phyloP scores from a whole-genome alignment of 208 protist genomes.

The Acanthamoeba royreba region DNA sequence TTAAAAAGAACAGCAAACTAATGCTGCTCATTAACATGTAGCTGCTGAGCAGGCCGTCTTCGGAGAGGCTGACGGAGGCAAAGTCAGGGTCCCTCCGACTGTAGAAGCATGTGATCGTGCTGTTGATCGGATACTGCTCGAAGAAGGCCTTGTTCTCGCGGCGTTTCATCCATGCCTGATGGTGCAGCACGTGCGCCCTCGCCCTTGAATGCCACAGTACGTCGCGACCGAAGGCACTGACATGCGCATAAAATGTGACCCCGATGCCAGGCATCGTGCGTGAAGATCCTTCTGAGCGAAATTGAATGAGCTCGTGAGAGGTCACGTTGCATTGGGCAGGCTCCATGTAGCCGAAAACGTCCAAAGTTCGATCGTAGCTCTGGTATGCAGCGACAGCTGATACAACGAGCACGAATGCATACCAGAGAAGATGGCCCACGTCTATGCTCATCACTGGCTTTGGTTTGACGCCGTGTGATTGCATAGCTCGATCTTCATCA shows the following conservation, averaged over 20 bases:
- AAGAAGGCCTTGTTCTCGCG: not conserved
- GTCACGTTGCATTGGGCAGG: not conserved
- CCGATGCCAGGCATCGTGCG: not conserved
- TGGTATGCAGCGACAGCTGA: not conserved
- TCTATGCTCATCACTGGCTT: too few relatives aligned
- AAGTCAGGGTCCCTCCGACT: not conserved
- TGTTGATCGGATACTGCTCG: not conserved
- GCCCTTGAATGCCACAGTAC: not conserved
- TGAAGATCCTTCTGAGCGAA: too few relatives aligned
- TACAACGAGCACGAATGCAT: not conserved
- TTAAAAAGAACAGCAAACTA: too few relatives aligned
- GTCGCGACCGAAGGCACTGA: not conserved
- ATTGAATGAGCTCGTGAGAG: not conserved
- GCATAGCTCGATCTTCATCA: too few relatives aligned
- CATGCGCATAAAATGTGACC: not conserved
- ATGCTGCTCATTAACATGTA: too few relatives aligned
- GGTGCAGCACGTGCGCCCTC: not conserved
- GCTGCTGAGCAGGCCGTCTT: not conserved
- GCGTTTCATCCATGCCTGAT: not conserved
- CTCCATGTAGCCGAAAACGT: not conserved
- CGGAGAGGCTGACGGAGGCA: not conserved
- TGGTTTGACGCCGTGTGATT: too few relatives aligned
- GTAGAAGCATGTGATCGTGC: not conserved
- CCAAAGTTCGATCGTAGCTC: not conserved
- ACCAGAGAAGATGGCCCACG: not conserved